A percentile compares a stretch with the other conserved stretches of the same genome.
Conservation (phyloP, 2,329 filamentous ascomycete species). For the Pseudogymnoascus sp. region DNA sequence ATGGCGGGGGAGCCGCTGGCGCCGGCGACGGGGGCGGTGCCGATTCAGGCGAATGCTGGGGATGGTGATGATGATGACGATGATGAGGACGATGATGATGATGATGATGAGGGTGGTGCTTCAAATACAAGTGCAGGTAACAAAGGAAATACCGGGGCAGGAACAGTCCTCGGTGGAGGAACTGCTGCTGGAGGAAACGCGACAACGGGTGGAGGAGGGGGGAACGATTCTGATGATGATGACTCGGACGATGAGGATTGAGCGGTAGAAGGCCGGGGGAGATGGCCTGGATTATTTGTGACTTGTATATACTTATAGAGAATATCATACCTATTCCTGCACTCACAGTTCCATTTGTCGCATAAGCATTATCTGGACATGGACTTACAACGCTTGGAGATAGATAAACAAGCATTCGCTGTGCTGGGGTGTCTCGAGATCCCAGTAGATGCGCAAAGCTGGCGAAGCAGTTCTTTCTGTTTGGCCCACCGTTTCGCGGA, state of each 20-base stretch:
- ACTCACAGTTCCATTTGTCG: neutral
- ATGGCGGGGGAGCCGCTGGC: conserved; percentile 12
- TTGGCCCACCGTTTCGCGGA: no score
- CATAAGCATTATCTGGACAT: neutral
- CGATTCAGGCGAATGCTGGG: neutral
- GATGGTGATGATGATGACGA: neutral
- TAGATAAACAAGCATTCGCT: no score
- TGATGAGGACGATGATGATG: neutral
- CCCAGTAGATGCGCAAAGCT: no score
- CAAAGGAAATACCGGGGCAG: neutral
- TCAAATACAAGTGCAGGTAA: neutral
- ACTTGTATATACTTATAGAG: neutral
- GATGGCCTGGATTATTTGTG: neutral
- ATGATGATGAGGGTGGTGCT: neutral
- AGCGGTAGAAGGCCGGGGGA: neutral
- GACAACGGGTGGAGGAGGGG: neutral
- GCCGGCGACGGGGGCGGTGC: neutral
- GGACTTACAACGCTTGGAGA: no score
- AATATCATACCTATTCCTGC: neutral
- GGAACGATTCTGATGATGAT: neutral
- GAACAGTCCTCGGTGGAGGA: neutral
- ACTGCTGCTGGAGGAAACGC: neutral
- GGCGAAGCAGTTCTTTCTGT: no score
- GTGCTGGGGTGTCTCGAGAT: no score
- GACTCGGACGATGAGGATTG: neutral